Evolutionary conservation across 495 filamentous ascomycete species (phyloP), one percentile per base, ranked within the genome.

Genomic region (Penicillium diatomitis): DNA sequence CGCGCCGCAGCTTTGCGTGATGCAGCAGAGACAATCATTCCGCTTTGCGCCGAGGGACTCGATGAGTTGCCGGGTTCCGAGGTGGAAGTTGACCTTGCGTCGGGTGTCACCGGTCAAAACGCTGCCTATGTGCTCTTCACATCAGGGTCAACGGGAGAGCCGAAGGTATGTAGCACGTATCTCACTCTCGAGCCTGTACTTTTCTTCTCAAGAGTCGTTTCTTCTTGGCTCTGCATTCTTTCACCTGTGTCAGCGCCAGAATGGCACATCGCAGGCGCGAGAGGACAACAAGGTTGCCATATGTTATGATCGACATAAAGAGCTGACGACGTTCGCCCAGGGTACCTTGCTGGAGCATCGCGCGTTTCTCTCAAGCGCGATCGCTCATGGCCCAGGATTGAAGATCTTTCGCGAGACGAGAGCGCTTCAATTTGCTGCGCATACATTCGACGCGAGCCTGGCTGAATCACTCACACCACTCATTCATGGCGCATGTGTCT

Each of bases 381-480:
- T 63, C 8, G 69, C 65, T 29, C 80, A 83, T 49, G 66, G 60
- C 0, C 55, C 68, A n/a, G 64, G 51, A 0, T 55, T 74, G 30
- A 46, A 47, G 6, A 56, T 63, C 41, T 53, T 53, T 39, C 48
- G 57, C 6, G 50, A 67, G 3, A 60, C 66, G 5, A 59, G 75
- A 11, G 56, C 62, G 0, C 59, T 79, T 2, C 75, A 80, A 56
- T 80, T 77, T 46, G 74, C 74, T 5, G 70, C 77, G 4, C 74
- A 79, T 47, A 75, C 73, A 0, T 80, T 79, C 44, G 76, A 80
- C 51, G 70, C 72, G 5, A 75, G 69, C 41, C 49, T 75, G 30
- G 48, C 62, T 1, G 73, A 76, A 42, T 61, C 61, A 27, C 55
- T 77, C 29, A 69, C 68, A 2, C 55, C 67, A 2, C 51, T 77